Percentiles rank a stretch among this genome's conserved stretches.
These are phyloP conservation scores for Tieghemostelium lacteum DNA, from an alignment of 78 protist genomes.

Conservation along the genomic window DNA sequence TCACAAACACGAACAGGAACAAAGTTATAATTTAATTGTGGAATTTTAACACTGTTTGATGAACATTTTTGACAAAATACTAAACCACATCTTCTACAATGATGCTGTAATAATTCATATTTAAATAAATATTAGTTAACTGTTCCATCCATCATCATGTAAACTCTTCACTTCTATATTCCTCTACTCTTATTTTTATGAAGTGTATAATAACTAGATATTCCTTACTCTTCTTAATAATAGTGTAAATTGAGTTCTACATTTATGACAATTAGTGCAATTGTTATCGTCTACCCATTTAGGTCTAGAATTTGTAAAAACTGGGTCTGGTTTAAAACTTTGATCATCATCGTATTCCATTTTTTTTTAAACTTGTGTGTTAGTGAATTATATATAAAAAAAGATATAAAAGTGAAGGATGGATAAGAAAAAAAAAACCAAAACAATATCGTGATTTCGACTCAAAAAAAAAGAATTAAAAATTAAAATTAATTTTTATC, in stretches of 20 bases:
- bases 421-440: too few relatives aligned
- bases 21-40: slow-evolving; percentile 61
- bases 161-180: background rate
- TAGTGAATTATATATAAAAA: too few relatives aligned
- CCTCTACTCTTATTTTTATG: background rate
- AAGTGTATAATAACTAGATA: background rate
- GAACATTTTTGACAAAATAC: slow-evolving; percentile 75
- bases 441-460: too few relatives aligned
- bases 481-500: too few relatives aligned
- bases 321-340: slow-evolving; percentile 63
- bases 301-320: slow-evolving; percentile 68
- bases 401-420: background rate
- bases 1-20: slow-evolving; percentile 76
- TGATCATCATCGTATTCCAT: slow-evolving; percentile 71
- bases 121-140: background rate
- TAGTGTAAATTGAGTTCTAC: slow-evolving; percentile 17
- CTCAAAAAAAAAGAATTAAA: too few relatives aligned
- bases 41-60: slow-evolving; percentile 50
- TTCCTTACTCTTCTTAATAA: slow-evolving; percentile 69
- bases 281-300: slow-evolving; percentile 59
- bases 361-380: background rate
- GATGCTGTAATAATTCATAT: slow-evolving; percentile 36
- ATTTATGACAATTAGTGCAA: slow-evolving; percentile 20
- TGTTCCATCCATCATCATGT: background rate
- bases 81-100: slow-evolving; percentile 73